Base-by-base conservation (phyloP, 106 monocot genomes). In the Triglochin maritima region DNA sequence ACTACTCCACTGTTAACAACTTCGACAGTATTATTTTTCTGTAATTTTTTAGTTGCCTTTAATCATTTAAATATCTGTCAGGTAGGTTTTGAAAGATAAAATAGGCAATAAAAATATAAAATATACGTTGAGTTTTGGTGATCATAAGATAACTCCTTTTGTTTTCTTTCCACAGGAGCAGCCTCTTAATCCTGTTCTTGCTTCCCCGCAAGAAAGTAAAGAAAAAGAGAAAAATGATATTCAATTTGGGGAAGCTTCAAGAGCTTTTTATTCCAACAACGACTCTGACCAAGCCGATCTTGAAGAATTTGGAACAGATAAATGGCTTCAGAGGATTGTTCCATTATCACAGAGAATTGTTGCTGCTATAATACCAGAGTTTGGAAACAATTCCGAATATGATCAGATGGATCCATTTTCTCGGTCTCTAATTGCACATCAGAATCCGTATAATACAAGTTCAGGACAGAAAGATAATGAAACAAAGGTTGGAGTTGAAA, bases 341-440 rank as follows among this genome's bases (percentile, higher is more conserved):
- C 88, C 98, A 44, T 58, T 98, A 57, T 84, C 98, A 59, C 92
- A 98, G 11, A 81, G 79, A 70, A 84, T 98, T 73, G 73, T 98
- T 7, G 83, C 98, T 63, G 91, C 98, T 60, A 84, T 98, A 17
- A 87, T 98, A 53, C 57, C 67, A 65, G 88, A 87, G 15, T 85
- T 87, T 72, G 81, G 63, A 62, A 78, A n/a, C 49, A 79, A 59
- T 11, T 42, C 57, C 49, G 74, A 86, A 57, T 71, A 50, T 65
- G 68, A 61, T 46, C 58, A 80, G 57, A 64, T 49, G 46, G 78
- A 84, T 59, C 17, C 46, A 29, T 46, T 70, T 60, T 65, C 71
- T 4, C 79, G 72, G 13, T 69, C 29, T 29, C 29, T 29, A 29
- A 29, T 74, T 55, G 63, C 80, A 56, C 67, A 60, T 71, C 75